phyloP scores from a whole-genome alignment of 768 basidiomycete genomes.

The Leccinum incarnatum region DNA sequence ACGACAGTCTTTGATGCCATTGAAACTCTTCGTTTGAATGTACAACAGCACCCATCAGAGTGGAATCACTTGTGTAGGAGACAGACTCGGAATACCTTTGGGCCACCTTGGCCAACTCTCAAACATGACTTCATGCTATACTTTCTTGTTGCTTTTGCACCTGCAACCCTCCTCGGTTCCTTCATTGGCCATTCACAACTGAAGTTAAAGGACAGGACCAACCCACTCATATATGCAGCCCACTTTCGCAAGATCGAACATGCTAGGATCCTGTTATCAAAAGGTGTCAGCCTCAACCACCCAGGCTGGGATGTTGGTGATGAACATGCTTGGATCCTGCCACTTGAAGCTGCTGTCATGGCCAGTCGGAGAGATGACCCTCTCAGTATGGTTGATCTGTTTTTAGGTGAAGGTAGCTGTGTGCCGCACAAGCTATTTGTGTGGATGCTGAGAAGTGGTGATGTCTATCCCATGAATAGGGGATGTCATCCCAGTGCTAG shows the following conservation, averaged over 20 bases:
- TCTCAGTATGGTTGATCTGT: neutral
- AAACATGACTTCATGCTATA: neutral
- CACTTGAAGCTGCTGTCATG: neutral
- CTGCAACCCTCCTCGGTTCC: neutral
- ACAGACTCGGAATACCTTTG: neutral
- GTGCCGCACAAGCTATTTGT: neutral
- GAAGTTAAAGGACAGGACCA: neutral
- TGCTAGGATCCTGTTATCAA: neutral
- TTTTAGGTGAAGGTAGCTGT: neutral
- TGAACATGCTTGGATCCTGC: neutral
- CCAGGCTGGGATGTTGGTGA: neutral
- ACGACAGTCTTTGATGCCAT: neutral
- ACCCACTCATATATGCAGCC: neutral
- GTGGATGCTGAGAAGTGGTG: no score
- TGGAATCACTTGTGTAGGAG: neutral
- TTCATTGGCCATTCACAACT: neutral
- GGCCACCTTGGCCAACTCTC: neutral
- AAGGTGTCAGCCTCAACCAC: neutral
- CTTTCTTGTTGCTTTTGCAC: neutral
- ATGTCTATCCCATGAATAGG: no score
- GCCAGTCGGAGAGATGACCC: no score
- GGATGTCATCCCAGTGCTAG: no score
- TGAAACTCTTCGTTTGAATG: neutral
- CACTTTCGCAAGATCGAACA: neutral
- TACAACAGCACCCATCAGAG: neutral